These are phyloP conservation scores for Phytophthora tubulina DNA, from an alignment of 352 stramenopile species.

Conservation along the genomic window DNA sequence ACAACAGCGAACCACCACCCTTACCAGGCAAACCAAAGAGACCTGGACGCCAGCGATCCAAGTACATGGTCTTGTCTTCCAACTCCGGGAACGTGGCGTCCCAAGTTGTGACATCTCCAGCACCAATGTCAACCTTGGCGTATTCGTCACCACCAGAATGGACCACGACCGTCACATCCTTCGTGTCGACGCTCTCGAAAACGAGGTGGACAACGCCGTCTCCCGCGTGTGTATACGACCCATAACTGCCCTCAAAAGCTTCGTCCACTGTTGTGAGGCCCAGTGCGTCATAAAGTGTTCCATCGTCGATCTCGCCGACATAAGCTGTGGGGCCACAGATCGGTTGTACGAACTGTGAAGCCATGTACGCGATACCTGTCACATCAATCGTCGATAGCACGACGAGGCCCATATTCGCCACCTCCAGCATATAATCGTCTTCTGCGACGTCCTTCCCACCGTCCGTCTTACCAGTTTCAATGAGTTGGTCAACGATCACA, in stretches of 20 bases:
- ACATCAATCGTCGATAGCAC: conserved; percentile 47
- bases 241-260: conserved; percentile 50
- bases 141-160: conserved; percentile 37
- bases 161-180: conserved; percentile 45
- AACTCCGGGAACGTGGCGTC: conserved; percentile 38
- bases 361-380: conserved; percentile 56
- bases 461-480: conserved; percentile 40
- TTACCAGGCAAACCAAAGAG: conserved; percentile 29
- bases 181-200: conserved; percentile 45
- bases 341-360: conserved; percentile 58
- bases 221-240: conserved; percentile 34
- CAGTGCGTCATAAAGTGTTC: conserved; percentile 47
- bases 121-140: conserved; percentile 29
- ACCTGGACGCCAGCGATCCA: conserved; percentile 52
- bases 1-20: conserved; percentile 35
- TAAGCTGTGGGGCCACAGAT: conserved; percentile 57
- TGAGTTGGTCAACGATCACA: conserved; percentile 41
- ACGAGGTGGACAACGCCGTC: conserved; percentile 41
- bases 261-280: conserved; percentile 37
- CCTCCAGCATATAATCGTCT: conserved; percentile 45
- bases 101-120: conserved; percentile 37
- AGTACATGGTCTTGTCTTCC: conserved; percentile 50
- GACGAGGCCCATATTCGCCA: conserved; percentile 41
- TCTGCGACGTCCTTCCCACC: conserved; percentile 31
- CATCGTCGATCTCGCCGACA: conserved; percentile 55